phyloP scores from a whole-genome alignment of 2,329 filamentous ascomycete species.

The Fusarium guadeloupense region DNA sequence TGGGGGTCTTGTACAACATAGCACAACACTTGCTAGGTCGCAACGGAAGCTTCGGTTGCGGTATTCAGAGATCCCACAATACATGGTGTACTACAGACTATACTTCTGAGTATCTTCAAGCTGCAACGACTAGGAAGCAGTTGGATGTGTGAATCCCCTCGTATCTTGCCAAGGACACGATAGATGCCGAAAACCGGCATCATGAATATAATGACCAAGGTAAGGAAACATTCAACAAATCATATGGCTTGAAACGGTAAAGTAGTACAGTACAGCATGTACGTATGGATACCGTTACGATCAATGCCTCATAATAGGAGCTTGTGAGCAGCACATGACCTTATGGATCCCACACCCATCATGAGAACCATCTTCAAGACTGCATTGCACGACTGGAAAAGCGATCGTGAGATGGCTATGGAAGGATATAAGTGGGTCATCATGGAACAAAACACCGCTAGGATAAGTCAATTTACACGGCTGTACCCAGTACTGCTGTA shows the following conservation, averaged over 20 bases:
- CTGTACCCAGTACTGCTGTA: conserved; percentile 30
- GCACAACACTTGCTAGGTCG: neutral
- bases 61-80: neutral
- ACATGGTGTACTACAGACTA: neutral
- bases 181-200: conserved; percentile 11
- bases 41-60: conserved; percentile 11
- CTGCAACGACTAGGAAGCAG: neutral
- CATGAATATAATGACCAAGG: conserved; percentile 8
- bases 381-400: conserved; percentile 10
- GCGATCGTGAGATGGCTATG: conserved; percentile 20
- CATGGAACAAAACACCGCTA: conserved; percentile 6
- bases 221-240: conserved; percentile 19
- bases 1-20: neutral
- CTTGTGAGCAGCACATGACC: conserved; percentile 34
- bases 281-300: conserved; percentile 23
- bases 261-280: conserved; percentile 4
- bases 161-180: neutral
- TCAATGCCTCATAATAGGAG: conserved; percentile 13
- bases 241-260: conserved; percentile 33
- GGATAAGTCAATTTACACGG: conserved; percentile 26
- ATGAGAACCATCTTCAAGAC: conserved; percentile 14
- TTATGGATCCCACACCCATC: no score
- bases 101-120: neutral
- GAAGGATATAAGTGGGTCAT: conserved; percentile 7
- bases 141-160: neutral